phyloP scores from a whole-genome alignment of 2,329 filamentous ascomycete species.

The Sclerotinia borealis region DNA sequence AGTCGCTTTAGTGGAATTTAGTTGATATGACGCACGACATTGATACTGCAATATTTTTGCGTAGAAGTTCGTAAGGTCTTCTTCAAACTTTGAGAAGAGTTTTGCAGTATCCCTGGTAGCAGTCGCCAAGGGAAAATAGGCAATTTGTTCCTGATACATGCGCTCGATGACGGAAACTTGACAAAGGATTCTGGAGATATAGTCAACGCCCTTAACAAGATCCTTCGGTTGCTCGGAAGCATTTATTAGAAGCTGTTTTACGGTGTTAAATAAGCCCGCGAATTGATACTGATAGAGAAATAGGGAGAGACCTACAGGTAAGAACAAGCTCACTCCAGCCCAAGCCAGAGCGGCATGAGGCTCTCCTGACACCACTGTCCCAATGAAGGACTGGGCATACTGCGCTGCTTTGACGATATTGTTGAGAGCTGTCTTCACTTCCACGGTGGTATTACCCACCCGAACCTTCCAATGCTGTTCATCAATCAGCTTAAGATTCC shows the following conservation, averaged over 20 bases:
- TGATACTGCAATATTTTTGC: slow-evolving; percentile 2
- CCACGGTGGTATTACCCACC: too few species aligned
- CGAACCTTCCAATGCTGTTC: too few species aligned
- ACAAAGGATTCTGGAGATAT: slow-evolving; percentile 8
- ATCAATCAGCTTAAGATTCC: too few species aligned
- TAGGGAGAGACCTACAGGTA: slow-evolving; percentile 1
- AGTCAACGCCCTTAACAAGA: slow-evolving; percentile 7
- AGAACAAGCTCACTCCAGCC: slow-evolving; percentile 4
- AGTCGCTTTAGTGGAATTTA: slow-evolving; percentile 1
- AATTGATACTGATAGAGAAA: background rate
- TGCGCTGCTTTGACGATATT: too few species aligned
- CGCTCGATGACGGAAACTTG: slow-evolving; percentile 1
- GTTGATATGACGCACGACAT: slow-evolving; percentile 4
- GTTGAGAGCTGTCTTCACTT: too few species aligned
- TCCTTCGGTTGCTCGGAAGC: background rate
- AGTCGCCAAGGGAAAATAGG: background rate
- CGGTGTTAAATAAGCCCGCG: slow-evolving; percentile 3
- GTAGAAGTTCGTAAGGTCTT: slow-evolving; percentile 1
- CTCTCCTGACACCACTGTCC: too few species aligned
- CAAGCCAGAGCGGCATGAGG: background rate
- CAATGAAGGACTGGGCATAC: too few species aligned
- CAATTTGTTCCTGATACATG: too few species aligned
- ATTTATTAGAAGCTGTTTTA: slow-evolving; percentile 7
- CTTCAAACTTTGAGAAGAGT: background rate
- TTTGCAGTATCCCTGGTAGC: background rate